phyloP scores from a whole-genome alignment of 1,284 basidiomycete species.

The Cutaneotrichosporon curvatum region DNA sequence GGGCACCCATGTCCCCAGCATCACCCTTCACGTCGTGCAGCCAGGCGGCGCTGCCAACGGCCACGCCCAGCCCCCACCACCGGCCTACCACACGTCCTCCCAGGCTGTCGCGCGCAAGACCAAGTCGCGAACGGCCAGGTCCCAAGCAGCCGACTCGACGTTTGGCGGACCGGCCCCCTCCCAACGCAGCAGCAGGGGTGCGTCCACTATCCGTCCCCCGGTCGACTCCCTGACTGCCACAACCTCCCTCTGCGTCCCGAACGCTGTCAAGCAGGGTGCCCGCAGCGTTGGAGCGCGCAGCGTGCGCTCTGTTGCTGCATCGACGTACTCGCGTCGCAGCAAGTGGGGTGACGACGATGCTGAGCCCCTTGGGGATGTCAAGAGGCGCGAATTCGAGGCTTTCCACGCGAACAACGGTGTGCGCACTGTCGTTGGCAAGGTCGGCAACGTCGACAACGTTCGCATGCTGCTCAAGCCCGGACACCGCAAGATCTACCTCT shows the following conservation, averaged over 20 bases:
- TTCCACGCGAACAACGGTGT: constrained; percentile 90
- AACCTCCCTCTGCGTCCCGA: constrained; percentile 11
- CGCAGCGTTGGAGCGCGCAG: constrained; percentile 13
- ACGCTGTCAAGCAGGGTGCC: constrained; percentile 8
- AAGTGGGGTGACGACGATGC: constrained; percentile 42
- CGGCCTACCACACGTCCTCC: constrained; percentile 4
- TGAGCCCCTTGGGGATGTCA: constrained; percentile 36
- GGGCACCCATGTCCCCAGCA: constrained; percentile 19
- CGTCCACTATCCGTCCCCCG: background rate
- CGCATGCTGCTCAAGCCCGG: constrained; percentile 91
- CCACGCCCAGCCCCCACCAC: constrained; percentile 2
- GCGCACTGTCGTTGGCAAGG: constrained; percentile 80
- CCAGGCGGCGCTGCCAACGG: constrained; percentile 6
- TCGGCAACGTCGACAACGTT: constrained; percentile 81
- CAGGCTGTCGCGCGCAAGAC: constrained; percentile 1
- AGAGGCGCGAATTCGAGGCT: constrained; percentile 34
- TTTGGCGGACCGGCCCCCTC: background rate
- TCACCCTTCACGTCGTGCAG: constrained; percentile 16
- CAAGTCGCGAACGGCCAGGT: background rate
- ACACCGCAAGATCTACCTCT: constrained; percentile 90
- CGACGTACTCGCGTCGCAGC: constrained; percentile 27
- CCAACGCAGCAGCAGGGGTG: too few species aligned
- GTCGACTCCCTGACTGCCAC: constrained; percentile 7
- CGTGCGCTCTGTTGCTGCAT: constrained; percentile 11
- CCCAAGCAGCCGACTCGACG: background rate